Conservation (phyloP, 148 eudicot species). For the Vaccinium vitisidaea region DNA sequence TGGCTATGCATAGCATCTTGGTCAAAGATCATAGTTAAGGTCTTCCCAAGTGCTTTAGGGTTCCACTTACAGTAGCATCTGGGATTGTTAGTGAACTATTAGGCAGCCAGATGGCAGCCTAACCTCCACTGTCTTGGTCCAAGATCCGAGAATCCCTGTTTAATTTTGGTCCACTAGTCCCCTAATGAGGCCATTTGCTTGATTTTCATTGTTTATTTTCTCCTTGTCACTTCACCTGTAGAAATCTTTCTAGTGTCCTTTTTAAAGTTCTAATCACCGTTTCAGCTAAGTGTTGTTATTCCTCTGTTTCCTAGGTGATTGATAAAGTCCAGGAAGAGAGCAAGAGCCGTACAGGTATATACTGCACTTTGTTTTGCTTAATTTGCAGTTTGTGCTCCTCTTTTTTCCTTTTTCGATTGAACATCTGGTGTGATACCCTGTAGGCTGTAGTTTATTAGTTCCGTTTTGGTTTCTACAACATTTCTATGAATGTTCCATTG, state of each 20-base stretch:
- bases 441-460: neutral
- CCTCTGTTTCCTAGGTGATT: slow-evolving; percentile 50
- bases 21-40: neutral
- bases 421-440: neutral
- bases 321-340: slow-evolving; percentile 86
- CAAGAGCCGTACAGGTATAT: slow-evolving; percentile 64
- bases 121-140: neutral
- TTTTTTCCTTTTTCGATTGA: neutral
- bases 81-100: neutral
- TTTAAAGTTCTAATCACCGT: neutral
- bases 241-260: neutral
- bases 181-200: neutral
- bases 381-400: neutral
- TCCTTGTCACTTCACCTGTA: neutral
- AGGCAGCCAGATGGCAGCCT: neutral
- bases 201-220: neutral
- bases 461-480: neutral
- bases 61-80: neutral
- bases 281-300: slow-evolving; percentile 17
- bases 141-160: neutral
- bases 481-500: neutral
- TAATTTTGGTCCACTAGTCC: neutral
- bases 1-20: neutral
- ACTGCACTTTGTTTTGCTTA: neutral
- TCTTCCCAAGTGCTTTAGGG: neutral